Evolutionary conservation across 495 filamentous ascomycete genomes (phyloP), one percentile per base, ranked within the genome.

Genomic region (Penicillium cinerascens): DNA sequence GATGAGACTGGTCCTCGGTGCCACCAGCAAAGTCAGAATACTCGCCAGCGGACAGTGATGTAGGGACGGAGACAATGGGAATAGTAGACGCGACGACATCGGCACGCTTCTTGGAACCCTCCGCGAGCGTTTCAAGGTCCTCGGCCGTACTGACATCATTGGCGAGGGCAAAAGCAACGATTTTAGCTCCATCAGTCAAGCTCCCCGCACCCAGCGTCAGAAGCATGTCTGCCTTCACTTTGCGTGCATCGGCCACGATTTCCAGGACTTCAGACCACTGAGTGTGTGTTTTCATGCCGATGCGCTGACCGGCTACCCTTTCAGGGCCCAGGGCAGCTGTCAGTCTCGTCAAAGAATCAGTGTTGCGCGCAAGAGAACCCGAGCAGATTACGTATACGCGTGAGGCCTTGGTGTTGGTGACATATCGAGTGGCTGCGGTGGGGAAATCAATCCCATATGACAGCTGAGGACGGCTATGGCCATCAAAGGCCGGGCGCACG

Each of bases 1-100:
- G 29, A 33, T 33, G 29, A 13, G 29, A 13, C 11, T 33, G 1
- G 29, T 33, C 29, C 4, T 33, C 29, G 13, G 29, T 33, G 9
- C 29, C 29, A 13, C 29, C 29, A 13, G 29, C 46, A 11, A 26
- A 48, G 23, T 37, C 37, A 2, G 46, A 48, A 10, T 39, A 48
- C 35, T 48, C 46, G 6, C 46, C 46, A 26, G 46, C 46, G 1
- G 46, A 48, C 7, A 48, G 23, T 6, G 46, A 39, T 11, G 46
- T 48, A 6, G 46, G 46, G 22, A 48, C 26, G 59, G 84, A 91
- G 15, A 86, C 83, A 0, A 82, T 82, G 0, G 80, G 76, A 66
- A 91, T 89, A 43, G 76, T 71, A 10, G 86, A 87, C 64, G 89
- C 85, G 67, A 82, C 84, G 0, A 85, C 82, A 21, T 27, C 36